Percentiles rank a stretch among this genome's conserved stretches.
phyloP scores from a whole-genome alignment of 208 protist genomes.

The Porcisia deanei region DNA sequence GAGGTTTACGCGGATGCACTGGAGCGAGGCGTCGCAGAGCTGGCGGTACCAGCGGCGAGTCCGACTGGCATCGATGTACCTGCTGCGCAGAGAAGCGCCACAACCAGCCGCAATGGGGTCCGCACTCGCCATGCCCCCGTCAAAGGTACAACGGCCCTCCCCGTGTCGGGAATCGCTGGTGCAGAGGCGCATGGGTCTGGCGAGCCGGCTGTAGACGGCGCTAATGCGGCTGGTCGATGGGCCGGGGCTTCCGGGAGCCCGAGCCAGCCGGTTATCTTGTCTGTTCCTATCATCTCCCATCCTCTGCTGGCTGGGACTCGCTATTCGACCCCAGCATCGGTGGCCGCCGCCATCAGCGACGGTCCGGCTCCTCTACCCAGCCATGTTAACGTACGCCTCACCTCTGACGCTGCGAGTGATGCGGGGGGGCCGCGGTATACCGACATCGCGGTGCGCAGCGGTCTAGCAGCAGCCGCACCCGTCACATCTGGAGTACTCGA shows the following conservation, averaged over 20 bases:
- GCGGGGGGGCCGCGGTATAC: background rate
- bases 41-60: background rate
- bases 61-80: background rate
- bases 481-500: background rate
- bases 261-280: background rate
- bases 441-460: background rate
- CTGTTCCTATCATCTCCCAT: constrained; percentile 22
- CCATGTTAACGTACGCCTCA: constrained; percentile 16
- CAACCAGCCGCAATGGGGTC: background rate
- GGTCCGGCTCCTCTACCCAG: constrained; percentile 18
- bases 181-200: background rate
- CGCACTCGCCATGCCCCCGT: background rate
- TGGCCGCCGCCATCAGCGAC: constrained; percentile 26
- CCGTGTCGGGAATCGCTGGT: background rate
- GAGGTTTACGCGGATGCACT: constrained; percentile 44
- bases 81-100: background rate
- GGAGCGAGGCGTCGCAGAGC: constrained; percentile 18
- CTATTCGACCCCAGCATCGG: constrained; percentile 25
- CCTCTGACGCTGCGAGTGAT: background rate
- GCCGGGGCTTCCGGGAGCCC: background rate
- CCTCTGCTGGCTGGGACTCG: constrained; percentile 29
- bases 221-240: background rate
- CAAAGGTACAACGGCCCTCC: background rate
- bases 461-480: background rate
- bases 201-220: background rate